Evolutionary conservation across 208 protist species (phyloP).

Genomic region (Strigomonas culicis): DNA sequence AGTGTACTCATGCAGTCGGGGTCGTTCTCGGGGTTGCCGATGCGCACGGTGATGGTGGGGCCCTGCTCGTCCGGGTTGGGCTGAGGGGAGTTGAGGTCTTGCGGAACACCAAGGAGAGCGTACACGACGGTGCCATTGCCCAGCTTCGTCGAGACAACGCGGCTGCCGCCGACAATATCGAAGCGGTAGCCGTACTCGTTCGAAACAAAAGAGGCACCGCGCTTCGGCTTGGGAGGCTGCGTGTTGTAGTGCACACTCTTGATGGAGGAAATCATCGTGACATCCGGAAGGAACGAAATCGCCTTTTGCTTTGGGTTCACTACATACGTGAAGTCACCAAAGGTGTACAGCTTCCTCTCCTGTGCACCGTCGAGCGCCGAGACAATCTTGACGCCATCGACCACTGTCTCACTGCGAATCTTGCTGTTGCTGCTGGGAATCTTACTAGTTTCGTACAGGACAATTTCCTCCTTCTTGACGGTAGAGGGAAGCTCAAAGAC

Average conservation of each 20-base stretch:
- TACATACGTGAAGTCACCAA: constrained; percentile 44
- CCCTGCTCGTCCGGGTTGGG: constrained; percentile 34
- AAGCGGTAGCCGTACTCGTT: constrained; percentile 59
- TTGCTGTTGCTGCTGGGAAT: constrained; percentile 34
- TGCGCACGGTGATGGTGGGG: constrained; percentile 70
- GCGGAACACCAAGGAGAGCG: constrained; percentile 47
- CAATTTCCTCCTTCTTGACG: constrained; percentile 58
- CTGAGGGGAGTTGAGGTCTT: constrained; percentile 24
- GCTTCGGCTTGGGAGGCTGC: constrained; percentile 30
- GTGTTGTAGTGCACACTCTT: constrained; percentile 43
- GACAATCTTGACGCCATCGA: constrained; percentile 48
- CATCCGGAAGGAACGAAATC: constrained; percentile 46
- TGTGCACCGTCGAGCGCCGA: constrained; percentile 47
- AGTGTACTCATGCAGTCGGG: constrained; percentile 65
- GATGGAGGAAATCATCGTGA: constrained; percentile 26
- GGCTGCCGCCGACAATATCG: constrained; percentile 41
- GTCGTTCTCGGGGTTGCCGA: constrained; percentile 58
- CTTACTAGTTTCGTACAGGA: constrained; percentile 34
- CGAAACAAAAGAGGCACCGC: constrained; percentile 42
- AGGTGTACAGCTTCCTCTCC: constrained; percentile 48
- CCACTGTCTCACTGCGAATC: constrained; percentile 31
- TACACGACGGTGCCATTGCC: constrained; percentile 67
- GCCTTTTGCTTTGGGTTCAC: constrained; percentile 62
- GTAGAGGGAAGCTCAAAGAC: constrained; percentile 41
- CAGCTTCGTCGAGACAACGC: constrained; percentile 61